Evolutionary conservation across 192 early-diverging fungal genomes (phyloP).

Genomic region (Linnemannia hyalina): DNA sequence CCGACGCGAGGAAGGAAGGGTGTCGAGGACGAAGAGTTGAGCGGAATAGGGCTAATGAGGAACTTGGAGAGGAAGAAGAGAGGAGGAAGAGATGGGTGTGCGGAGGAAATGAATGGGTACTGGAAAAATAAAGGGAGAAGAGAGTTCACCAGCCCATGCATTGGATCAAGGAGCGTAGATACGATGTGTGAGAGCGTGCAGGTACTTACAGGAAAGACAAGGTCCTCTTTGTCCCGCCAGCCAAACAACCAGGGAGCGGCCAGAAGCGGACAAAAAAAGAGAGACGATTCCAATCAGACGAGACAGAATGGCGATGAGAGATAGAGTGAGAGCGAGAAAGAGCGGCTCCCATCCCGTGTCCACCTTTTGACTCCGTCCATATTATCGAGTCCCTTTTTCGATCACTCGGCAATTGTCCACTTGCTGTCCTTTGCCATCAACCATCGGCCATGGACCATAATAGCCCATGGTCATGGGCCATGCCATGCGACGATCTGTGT

Average conservation of each 20-base stretch:
- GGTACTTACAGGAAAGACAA: not conserved
- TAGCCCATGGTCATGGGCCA: not conserved
- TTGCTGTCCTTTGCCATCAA: not conserved
- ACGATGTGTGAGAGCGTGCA: not conserved
- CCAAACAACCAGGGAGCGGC: not conserved
- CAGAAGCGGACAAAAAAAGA: not conserved
- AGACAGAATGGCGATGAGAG: not conserved
- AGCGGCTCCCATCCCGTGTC: not conserved
- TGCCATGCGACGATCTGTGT: not conserved
- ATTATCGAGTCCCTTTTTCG: not conserved
- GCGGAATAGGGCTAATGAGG: not conserved
- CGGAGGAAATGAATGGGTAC: not conserved
- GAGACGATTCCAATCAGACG: not conserved
- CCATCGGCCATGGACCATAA: not conserved
- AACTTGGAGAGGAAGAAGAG: not conserved
- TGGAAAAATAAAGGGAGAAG: not conserved
- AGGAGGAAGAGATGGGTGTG: not conserved
- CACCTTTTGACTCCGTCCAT: not conserved
- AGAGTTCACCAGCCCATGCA: not conserved
- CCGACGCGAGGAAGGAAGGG: not conserved
- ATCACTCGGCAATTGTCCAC: not conserved
- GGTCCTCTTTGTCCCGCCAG: not conserved
- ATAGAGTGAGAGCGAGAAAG: not conserved
- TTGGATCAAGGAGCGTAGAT: not conserved
- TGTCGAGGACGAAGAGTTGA: not conserved